Conservation (phyloP, 2,329 filamentous ascomycete genomes). For the Thermoascus crustaceus region DNA sequence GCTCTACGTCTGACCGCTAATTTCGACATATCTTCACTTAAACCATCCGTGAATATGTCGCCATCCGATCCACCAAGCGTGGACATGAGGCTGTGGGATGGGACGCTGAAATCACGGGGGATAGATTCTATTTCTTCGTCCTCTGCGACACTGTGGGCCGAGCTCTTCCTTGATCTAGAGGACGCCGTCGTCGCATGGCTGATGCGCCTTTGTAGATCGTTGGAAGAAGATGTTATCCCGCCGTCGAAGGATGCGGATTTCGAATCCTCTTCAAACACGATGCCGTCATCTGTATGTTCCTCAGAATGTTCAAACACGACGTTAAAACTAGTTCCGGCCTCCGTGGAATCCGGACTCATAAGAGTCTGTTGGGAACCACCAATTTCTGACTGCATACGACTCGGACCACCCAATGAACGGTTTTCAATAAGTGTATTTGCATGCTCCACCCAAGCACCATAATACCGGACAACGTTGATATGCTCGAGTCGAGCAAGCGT, state of each 20-base stretch:
- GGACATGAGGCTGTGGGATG: slow-evolving; percentile 23
- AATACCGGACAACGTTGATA: slow-evolving; percentile 59
- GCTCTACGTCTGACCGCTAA: slow-evolving; percentile 20
- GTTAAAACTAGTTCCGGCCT: slow-evolving; percentile 26
- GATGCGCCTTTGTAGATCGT: slow-evolving; percentile 14
- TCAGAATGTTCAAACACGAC: slow-evolving; percentile 36
- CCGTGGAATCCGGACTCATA: slow-evolving; percentile 10
- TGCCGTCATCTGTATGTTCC: slow-evolving; percentile 23
- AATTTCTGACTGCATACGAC: background rate
- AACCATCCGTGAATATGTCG: slow-evolving; percentile 35
- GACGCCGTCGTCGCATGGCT: slow-evolving; percentile 35
- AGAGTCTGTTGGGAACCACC: slow-evolving; percentile 8
- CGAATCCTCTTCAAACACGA: slow-evolving; percentile 14
- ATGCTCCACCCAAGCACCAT: slow-evolving; percentile 56
- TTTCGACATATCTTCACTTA: slow-evolving; percentile 28
- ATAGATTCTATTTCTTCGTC: slow-evolving; percentile 45
- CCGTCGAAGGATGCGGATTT: slow-evolving; percentile 13
- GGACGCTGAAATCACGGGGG: slow-evolving; percentile 31
- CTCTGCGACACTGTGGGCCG: slow-evolving; percentile 27
- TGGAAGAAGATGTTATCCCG: slow-evolving; percentile 10
- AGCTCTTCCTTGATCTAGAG: slow-evolving; percentile 33
- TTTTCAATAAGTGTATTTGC: slow-evolving; percentile 18
- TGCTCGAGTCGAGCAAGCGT: slow-evolving; percentile 57
- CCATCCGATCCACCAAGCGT: slow-evolving; percentile 28
- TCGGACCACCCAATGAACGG: slow-evolving; percentile 1